Base-by-base conservation (phyloP, 495 filamentous ascomycete species). In the Zalerion maritima region DNA sequence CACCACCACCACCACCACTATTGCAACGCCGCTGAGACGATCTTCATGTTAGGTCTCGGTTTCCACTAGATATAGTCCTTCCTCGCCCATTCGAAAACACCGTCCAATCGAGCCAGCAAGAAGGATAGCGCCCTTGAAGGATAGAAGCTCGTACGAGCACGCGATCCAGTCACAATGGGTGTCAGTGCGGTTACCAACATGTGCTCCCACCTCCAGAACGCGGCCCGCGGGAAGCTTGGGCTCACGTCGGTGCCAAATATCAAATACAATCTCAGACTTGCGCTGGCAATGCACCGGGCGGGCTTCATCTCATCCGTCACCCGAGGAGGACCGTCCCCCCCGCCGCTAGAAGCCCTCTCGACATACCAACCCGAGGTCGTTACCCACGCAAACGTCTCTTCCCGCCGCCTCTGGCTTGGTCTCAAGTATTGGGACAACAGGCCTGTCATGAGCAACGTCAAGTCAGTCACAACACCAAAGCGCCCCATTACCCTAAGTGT, bases 121-220 rank as follows among this genome's bases (percentile, higher is more conserved):
- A 23, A 8, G 21, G 11, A n/a, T n/a, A n/a, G n/a, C n/a, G n/a
- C n/a, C n/a, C n/a, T n/a, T n/a, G n/a, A n/a, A n/a, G n/a, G n/a
- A n/a, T n/a, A n/a, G n/a, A n/a, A n/a, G n/a, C n/a, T n/a, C n/a
- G 16, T 32, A 29, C 28, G 34, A 27, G 28, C 34, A 7, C 20
- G 21, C 30, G 34, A 29, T 21, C 28, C 28, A 31, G 0, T 14
- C 43, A 55, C 47, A 34, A 96, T 96, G 89, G 92, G 84, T 47
- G 75, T 97, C 60, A 64, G 72, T 46, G 71, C 73, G 53, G 69
- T 96, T 42, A 57, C 73, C 29, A 54, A 87, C 64, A 69, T 84
- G 44, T 92, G 81, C 59, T 82, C 83, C 29, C 89, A 96, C 64
- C 68, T 97, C 21, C 84, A 93, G 60, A 97, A 97, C 63, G 81